Evolutionary conservation across 345 rosid species (phyloP), one percentile per base, ranked within the genome.

Genomic region (Orychophragmus violaceus): DNA sequence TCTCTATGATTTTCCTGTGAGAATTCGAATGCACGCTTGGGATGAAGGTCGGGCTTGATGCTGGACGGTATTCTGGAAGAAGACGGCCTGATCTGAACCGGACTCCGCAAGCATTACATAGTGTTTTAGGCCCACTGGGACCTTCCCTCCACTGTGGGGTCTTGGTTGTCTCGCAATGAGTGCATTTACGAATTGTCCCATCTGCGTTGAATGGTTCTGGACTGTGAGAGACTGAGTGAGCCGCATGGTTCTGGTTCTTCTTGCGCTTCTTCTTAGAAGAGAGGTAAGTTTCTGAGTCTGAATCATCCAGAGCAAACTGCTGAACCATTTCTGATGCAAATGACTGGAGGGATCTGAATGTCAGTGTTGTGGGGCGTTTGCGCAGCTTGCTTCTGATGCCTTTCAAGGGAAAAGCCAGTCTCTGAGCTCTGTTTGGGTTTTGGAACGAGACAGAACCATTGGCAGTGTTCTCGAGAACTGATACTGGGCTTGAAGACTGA

Each of bases 341-440:
- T 55, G 81, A 59, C 30, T 75, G 16, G 55, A 57, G 29, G 62
- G 65, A 54, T 39, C 62, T 63, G 13, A 61, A 59, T 64, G 71
- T 80, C 18, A 41, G 49, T 9, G 65, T 21, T 39, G 81, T 54
- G 44, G 80, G 81, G 37, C 79, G 87, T 37, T 80, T 62, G 33
- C 87, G 79, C n/a, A n/a, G n/a, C 80, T 92, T 89, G 84, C 87
- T 87, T 78, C 98, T 89, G 53, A 83, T 60, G 3, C 96, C 85
- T 78, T 83, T 92, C 72, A 79, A 78, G 0, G 75, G 81, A 49
- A 80, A 69, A 41, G 27, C 36, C 27, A 77, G n/a, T n/a, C n/a
- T n/a, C n/a, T n/a, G n/a, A n/a, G n/a, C 35, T 52, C 67, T 49
- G 3, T 68, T 35, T 46, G 44, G 59, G 52, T 81, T 89, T 23